Conservation (phyloP, 768 basidiomycete genomes). For the Rhodotorula kratochvilovae region DNA sequence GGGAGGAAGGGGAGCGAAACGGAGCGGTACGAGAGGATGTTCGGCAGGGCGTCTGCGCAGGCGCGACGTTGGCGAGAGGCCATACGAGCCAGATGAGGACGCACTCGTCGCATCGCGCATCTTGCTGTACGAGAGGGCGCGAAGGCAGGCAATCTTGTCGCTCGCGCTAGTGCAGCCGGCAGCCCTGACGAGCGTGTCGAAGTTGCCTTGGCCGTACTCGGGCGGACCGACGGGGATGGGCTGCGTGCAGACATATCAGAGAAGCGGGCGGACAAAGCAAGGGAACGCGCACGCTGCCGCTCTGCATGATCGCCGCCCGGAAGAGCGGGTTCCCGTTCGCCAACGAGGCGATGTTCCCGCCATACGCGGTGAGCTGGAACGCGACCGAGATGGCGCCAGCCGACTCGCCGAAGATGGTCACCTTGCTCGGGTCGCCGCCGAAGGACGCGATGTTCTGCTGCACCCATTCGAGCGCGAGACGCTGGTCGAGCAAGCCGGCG, state of each 20-base stretch:
- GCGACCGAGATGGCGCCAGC: not conserved
- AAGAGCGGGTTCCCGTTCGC: not conserved
- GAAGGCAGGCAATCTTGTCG: constrained; percentile 30
- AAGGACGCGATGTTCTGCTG: constrained; percentile 48
- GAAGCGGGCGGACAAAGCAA: too few species aligned
- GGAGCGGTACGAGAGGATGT: constrained; percentile 21
- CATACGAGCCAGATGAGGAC: not conserved
- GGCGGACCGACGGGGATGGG: not conserved
- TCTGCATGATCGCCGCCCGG: constrained; percentile 5
- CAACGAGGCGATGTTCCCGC: not conserved
- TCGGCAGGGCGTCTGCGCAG: constrained; percentile 12
- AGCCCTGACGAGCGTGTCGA: constrained; percentile 12
- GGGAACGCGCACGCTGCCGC: not conserved
- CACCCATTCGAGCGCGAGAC: constrained; percentile 58
- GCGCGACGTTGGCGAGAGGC: not conserved
- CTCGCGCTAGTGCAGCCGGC: constrained; percentile 16
- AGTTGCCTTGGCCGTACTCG: not conserved
- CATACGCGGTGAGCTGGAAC: constrained; percentile 3
- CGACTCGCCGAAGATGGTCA: constrained; percentile 5
- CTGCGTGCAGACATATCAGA: constrained; percentile 46
- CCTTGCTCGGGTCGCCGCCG: constrained; percentile 4
- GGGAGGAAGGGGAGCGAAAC: constrained; percentile 20
- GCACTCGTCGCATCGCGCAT: constrained; percentile 19
- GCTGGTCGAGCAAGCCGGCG: constrained; percentile 36
- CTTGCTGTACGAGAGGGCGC: constrained; percentile 10